These are phyloP conservation scores for Ophiostoma himal-ulmi DNA, from an alignment of 2,329 filamentous ascomycete species.

Conservation along the genomic window DNA sequence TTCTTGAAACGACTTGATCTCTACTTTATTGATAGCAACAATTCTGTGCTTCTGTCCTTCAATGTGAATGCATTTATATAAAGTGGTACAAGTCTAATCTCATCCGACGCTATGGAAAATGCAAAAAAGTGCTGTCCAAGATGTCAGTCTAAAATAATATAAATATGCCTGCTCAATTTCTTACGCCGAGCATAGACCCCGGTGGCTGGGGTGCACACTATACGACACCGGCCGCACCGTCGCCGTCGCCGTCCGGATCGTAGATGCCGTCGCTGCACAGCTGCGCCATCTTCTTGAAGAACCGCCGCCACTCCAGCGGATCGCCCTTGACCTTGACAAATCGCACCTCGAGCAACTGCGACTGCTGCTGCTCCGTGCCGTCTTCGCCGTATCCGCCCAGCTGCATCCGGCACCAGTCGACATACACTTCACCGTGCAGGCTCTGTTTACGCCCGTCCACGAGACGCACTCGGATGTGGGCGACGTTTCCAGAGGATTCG, in stretches of 20 bases:
- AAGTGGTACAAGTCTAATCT: too few relatives aligned
- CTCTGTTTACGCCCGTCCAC: slow-evolving; percentile 65
- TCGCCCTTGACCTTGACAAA: slow-evolving; percentile 96
- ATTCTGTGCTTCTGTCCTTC: too few relatives aligned
- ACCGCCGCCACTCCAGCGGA: slow-evolving; percentile 89
- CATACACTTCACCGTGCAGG: slow-evolving; percentile 67
- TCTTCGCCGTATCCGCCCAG: slow-evolving; percentile 34
- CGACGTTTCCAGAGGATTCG: slow-evolving; percentile 32
- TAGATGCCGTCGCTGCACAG: slow-evolving; percentile 81
- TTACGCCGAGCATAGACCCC: neutral
- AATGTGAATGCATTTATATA: too few relatives aligned
- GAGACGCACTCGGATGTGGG: slow-evolving; percentile 67
- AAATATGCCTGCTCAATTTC: neutral
- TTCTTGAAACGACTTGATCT: too few relatives aligned
- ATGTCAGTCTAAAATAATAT: neutral
- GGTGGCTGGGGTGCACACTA: slow-evolving; percentile 2
- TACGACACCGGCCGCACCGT: slow-evolving; percentile 13
- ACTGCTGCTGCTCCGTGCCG: slow-evolving; percentile 36
- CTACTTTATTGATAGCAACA: too few relatives aligned
- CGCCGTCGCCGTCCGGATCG: slow-evolving; percentile 24
- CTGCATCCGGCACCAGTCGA: slow-evolving; percentile 43
- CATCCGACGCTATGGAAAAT: neutral
- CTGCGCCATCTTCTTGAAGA: slow-evolving; percentile 93
- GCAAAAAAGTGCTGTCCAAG: neutral
- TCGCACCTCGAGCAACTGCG: slow-evolving; percentile 70